phyloP scores from a whole-genome alignment of 2,329 filamentous ascomycete species.

The Cyanodermella asteris region DNA sequence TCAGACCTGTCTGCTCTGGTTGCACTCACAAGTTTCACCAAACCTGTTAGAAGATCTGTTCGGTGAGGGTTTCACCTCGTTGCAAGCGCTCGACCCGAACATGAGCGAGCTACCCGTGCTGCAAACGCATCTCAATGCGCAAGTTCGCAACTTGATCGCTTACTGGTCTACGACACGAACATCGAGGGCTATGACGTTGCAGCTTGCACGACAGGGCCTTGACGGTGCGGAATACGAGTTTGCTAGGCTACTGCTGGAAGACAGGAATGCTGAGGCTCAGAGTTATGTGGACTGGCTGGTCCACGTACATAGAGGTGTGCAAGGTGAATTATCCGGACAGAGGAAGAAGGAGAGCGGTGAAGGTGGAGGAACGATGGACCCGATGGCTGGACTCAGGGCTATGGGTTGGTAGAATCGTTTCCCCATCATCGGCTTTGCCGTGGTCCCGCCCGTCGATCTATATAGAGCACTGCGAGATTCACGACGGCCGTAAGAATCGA shows the following conservation, averaged over 20 bases:
- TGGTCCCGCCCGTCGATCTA: too few species aligned
- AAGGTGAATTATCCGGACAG: conserved; percentile 48
- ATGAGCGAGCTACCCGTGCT: conserved; percentile 60
- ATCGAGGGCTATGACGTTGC: conserved; percentile 70
- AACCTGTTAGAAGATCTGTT: conserved; percentile 83
- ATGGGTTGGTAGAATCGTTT: too few species aligned
- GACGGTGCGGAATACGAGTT: conserved; percentile 96
- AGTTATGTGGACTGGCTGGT: conserved; percentile 98
- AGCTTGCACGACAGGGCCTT: conserved; percentile 75
- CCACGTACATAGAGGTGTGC: conserved; percentile 78
- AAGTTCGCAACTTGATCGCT: conserved; percentile 81
- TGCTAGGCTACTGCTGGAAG: conserved; percentile 72
- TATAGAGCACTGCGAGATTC: too few species aligned
- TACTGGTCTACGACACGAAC: conserved; percentile 63
- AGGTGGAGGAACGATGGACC: conserved; percentile 18
- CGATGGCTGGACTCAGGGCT: conserved; percentile 22
- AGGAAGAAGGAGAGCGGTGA: conserved; percentile 23
- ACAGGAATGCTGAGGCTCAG: conserved; percentile 91
- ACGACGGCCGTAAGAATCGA: too few species aligned
- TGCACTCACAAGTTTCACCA: conserved; percentile 78
- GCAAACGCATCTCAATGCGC: conserved; percentile 80
- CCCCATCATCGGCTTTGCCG: too few species aligned
- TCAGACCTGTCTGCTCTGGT: conserved; percentile 76
- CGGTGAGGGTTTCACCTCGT: conserved; percentile 46
- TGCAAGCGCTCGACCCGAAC: conserved; percentile 65